Base-by-base conservation (phyloP, 495 filamentous ascomycete species). In the Cercophora samala region DNA sequence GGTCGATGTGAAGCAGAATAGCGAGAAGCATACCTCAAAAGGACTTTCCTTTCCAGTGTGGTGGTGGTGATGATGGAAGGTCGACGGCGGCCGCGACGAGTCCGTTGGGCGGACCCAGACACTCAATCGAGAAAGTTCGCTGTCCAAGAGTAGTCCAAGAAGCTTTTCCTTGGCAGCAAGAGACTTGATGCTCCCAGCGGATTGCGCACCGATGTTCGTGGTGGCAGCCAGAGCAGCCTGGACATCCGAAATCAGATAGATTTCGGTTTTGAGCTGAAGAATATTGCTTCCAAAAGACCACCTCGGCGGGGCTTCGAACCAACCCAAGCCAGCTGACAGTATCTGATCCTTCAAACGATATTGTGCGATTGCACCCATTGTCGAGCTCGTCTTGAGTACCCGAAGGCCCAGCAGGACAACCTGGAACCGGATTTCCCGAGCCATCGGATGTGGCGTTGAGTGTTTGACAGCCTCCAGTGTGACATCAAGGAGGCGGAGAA, bases 211-310 rank as follows among this genome's bases (percentile, higher is more conserved):
- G 52, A 92, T 86, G 53, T 78, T 71, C 2, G 83, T 76, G 23
- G 89, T 81, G 3, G 78, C 72, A 62, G 76, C 83, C 65, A 99
- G 75, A 26, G 87, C 84, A 58, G 79, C 77, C 26, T 86, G 79
- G 51, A 97, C 88, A 77, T 98, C 94, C 11, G 82, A 82, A 8
- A 99, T 85, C 37, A 98, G 77, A 68, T 88, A 89, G 37, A 91
- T 87, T 76, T 99, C 96, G 0, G 96, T 92, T 77, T 95, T 98
- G 29, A 98, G 83, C 73, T 98, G 95, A 8, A 97, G 80, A 58
- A 91, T 84, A 74, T 97, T 97, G 66, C 94, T 93, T 54, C 96
- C 96, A 75, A 96, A 98, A 3, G 93, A 96, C 95, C 95, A 99
- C 68, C 87, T 85, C 42, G 96, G 91, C 18, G 90, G 80, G 67